Evolutionary conservation across 352 stramenopile genomes (phyloP).

Genomic region (Aphanomyces euteiches): DNA sequence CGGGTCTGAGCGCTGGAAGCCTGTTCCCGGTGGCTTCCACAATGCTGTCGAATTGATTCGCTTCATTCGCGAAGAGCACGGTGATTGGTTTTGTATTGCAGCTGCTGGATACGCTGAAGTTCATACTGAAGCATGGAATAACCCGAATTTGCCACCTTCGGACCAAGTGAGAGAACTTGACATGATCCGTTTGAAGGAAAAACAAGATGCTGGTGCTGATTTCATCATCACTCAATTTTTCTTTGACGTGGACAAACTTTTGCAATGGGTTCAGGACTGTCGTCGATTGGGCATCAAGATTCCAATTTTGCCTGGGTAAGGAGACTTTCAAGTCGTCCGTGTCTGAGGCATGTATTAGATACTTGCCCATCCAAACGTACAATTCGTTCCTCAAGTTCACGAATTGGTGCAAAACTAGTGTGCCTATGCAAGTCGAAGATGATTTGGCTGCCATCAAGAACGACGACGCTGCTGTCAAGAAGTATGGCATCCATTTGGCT

Average conservation of each 20-base stretch:
- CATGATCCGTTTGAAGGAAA: conserved; percentile 97
- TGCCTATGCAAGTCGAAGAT: conserved; percentile 80
- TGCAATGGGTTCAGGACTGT: conserved; percentile 94
- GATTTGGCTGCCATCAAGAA: conserved; percentile 88
- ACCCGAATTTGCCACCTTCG: conserved; percentile 73
- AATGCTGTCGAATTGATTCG: conserved; percentile 96
- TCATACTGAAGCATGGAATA: conserved; percentile 82
- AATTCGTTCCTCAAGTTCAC: conserved; percentile 98
- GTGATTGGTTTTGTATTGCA: conserved; percentile 95
- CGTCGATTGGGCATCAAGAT: conserved; percentile 89
- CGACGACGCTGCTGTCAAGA: conserved; percentile 91
- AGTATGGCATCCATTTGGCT: conserved; percentile 92
- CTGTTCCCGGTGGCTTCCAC: conserved; percentile 84
- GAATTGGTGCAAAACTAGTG: conserved; percentile 96
- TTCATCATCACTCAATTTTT: conserved; percentile 99
- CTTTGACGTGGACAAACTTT: conserved; percentile 96
- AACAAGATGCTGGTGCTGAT: conserved; percentile 95
- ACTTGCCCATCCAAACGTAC: conserved; percentile 88
- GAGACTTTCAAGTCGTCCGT: conserved; percentile 29
- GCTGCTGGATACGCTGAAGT: conserved; percentile 97
- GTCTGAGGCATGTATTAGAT: conserved; percentile 35
- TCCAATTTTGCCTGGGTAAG: conserved; percentile 95
- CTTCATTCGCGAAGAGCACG: conserved; percentile 95
- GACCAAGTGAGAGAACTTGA: conserved; percentile 79
- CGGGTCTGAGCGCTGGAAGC: conserved; percentile 82